These are phyloP conservation scores for Volvox reticuliferus DNA, from an alignment of 139 green algal species.

Conservation along the genomic window DNA sequence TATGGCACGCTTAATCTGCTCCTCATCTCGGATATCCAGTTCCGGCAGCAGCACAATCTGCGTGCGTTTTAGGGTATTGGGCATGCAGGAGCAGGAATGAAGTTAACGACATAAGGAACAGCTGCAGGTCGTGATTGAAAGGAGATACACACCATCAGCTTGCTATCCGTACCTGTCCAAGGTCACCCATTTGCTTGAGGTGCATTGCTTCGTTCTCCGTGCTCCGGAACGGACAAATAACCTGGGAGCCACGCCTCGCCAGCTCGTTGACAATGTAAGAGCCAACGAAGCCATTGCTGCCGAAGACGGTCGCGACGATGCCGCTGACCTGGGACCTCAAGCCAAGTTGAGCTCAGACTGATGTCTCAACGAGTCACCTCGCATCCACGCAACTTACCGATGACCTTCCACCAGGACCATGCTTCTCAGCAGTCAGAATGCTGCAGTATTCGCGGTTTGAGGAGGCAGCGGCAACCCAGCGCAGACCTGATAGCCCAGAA, in stretches of 20 bases:
- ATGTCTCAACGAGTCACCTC: background rate
- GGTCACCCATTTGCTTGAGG: conserved; percentile 96
- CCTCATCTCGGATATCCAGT: conserved; percentile 84
- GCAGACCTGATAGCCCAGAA: conserved; percentile 1
- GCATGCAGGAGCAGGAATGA: too few species aligned
- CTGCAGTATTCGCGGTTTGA: conserved; percentile 20
- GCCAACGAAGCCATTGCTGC: conserved; percentile 93
- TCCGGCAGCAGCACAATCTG: conserved; percentile 73
- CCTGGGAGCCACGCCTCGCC: conserved; percentile 78
- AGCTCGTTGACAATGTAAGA: conserved; percentile 94
- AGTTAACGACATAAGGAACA: too few species aligned
- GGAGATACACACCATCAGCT: too few species aligned
- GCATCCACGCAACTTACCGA: conserved; percentile 65
- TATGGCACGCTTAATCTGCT: conserved; percentile 77
- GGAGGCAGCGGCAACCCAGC: background rate
- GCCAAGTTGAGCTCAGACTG: background rate
- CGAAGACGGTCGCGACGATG: conserved; percentile 95
- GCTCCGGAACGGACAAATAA: conserved; percentile 91
- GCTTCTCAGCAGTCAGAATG: conserved; percentile 1
- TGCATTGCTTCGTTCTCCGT: conserved; percentile 89
- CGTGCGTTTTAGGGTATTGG: background rate
- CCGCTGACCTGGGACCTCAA: conserved; percentile 76
- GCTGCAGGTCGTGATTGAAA: too few species aligned
- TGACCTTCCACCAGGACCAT: conserved; percentile 74
- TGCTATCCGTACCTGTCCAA: conserved; percentile 79